These are phyloP conservation scores for Antrodiella citrinella DNA, from an alignment of 768 basidiomycete genomes.

Conservation along the genomic window DNA sequence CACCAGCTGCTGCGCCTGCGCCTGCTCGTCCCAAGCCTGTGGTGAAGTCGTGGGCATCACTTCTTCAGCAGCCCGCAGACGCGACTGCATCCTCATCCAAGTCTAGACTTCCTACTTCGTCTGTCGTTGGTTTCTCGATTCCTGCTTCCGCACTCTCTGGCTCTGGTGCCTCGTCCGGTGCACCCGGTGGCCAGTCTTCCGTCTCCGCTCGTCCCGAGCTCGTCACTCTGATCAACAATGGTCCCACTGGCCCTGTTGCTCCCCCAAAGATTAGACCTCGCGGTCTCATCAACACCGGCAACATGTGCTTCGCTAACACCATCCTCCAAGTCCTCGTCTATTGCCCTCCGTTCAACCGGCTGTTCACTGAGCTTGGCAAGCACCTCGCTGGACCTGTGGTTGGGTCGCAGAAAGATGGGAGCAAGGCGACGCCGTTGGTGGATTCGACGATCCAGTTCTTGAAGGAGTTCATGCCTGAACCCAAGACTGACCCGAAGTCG, in stretches of 20 bases:
- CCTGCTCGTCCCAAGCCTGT: conserved; percentile 7
- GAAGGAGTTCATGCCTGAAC: conserved; percentile 53
- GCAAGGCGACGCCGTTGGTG: conserved; percentile 45
- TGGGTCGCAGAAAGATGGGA: conserved; percentile 21
- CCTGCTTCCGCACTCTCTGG: conserved; percentile 34
- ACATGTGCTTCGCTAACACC: conserved; percentile 97
- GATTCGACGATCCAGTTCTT: conserved; percentile 68
- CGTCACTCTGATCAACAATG: conserved; percentile 42
- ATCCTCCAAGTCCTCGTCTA: conserved; percentile 88
- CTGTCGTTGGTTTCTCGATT: conserved; percentile 67
- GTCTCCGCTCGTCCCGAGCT: conserved; percentile 38
- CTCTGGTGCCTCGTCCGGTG: conserved; percentile 21
- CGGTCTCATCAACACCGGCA: conserved; percentile 89
- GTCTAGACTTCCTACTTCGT: conserved; percentile 54
- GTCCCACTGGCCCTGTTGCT: conserved; percentile 18
- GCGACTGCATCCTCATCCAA: conserved; percentile 32
- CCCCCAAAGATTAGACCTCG: conserved; percentile 46
- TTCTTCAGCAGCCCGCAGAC: conserved; percentile 39
- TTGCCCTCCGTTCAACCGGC: conserved; percentile 74
- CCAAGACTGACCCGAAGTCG: conserved; percentile 20
- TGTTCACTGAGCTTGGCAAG: conserved; percentile 67
- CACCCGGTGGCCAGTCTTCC: conserved; percentile 1
- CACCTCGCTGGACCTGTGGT: conserved; percentile 31
- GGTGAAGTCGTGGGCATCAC: conserved; percentile 76
- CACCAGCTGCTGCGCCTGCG: conserved; percentile 8